Evolutionary conservation across 805 yeast genomes (phyloP).

Genomic region (Torulaspora indica): DNA sequence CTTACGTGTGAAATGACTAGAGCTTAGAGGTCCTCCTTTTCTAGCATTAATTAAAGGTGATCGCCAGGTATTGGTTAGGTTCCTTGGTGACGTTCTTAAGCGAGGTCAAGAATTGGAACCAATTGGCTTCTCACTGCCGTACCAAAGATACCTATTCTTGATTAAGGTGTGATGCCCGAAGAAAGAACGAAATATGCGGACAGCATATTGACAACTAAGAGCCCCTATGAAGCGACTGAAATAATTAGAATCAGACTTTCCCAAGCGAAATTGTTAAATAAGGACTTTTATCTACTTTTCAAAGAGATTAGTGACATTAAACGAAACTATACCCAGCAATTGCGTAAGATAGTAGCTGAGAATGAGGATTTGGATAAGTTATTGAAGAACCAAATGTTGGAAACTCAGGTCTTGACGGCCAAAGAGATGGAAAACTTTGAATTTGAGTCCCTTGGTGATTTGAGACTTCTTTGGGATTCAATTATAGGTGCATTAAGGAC

Average conservation of each 20-base stretch:
- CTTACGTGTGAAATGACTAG: no score
- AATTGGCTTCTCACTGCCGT: background rate
- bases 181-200: constrained; percentile 39
- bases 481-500: constrained; percentile 39
- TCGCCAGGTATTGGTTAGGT: background rate
- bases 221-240: constrained; percentile 58
- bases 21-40: no score
- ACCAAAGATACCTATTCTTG: background rate
- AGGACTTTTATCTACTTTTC: constrained; percentile 58
- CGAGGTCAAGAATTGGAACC: background rate
- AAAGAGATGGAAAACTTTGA: constrained; percentile 47
- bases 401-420: constrained; percentile 40
- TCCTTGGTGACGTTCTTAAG: background rate
- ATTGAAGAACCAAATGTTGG: constrained; percentile 33
- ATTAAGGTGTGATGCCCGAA: constrained; percentile 17
- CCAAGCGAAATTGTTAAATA: constrained; percentile 52
- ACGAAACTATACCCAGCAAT: constrained; percentile 45
- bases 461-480: constrained; percentile 43
- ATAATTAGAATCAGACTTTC: constrained; percentile 52
- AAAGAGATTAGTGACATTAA: constrained; percentile 48
- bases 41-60: background rate
- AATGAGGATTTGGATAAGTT: constrained; percentile 36
- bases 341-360: constrained; percentile 37
- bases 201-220: constrained; percentile 41
- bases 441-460: constrained; percentile 46